Evolutionary conservation across 129 eudicot genomes (phyloP).

Genomic region (carrot (Daucus carota)): DH1_v3.0 NC_030386.2:37297001-37297500

Average conservation of each 20-base stretch:
- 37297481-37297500: too few relatives aligned
- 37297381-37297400: neutral
- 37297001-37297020: too few relatives aligned
- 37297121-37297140: neutral
- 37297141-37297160: neutral
- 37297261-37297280: neutral
- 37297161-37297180: neutral
- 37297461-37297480: too few relatives aligned
- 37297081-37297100: too few relatives aligned
- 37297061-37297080: too few relatives aligned
- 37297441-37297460: too few relatives aligned
- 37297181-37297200: neutral
- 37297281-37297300: neutral
- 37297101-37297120: neutral
- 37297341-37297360: neutral
- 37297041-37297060: too few relatives aligned
- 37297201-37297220: neutral
- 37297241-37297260: neutral
- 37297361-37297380: neutral
- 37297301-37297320: neutral
- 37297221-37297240: conserved; percentile 9
- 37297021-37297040: too few relatives aligned
- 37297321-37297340: neutral
- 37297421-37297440: too few relatives aligned
- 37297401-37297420: too few relatives aligned